Base-by-base conservation (phyloP, 495 filamentous ascomycete genomes). In the Talaromyces ruber region DNA sequence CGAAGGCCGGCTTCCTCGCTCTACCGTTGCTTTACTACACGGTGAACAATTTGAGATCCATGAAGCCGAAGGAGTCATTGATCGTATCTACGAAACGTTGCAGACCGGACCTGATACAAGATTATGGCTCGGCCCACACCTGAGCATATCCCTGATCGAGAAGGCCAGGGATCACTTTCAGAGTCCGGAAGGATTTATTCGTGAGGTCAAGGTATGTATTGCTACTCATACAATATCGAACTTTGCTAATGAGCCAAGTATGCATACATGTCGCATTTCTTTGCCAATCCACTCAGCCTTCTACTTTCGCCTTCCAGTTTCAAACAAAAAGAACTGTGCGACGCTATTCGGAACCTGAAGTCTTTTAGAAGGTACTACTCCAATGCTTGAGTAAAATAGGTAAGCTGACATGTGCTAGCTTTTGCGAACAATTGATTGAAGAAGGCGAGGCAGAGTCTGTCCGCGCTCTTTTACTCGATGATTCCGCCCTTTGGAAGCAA, bases 231-330 rank as follows among this genome's bases (percentile, higher is more conserved):
- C 6, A 34, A 25, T 22, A n/a, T 8, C 6, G 22, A 16, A 30
- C 16, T 1, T 16, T 66, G 45, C 52, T 65, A 70, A 63, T 70
- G 24, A 21, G 9, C 55, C 57, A 12, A 95, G 88, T 97, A 97
- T 74, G 84, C 87, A 14, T 93, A 94, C 65, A 97, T 98, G 93
- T 91, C 88, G 29, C 91, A 96, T 71, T 97, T 96, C 71, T 98
- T 93, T 68, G 90, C 90, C 45, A 97, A 98, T 70, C 84, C 90
- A 0, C 74, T 96, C n/a, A 88, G 89, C 50, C 74, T 91, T 18
- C 76, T 96, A 37, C 77, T 82, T 6, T 67, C 66, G 50, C 63
- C 66, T 8, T 59, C 37, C 11, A 37, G 14, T 34, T 47, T 22
- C 4, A 37, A 22, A 47, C 75, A 84, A 55, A 66, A 72, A 7